Conservation (phyloP, 2,329 filamentous ascomycete species). For the Epichloe glyceriae region DNA sequence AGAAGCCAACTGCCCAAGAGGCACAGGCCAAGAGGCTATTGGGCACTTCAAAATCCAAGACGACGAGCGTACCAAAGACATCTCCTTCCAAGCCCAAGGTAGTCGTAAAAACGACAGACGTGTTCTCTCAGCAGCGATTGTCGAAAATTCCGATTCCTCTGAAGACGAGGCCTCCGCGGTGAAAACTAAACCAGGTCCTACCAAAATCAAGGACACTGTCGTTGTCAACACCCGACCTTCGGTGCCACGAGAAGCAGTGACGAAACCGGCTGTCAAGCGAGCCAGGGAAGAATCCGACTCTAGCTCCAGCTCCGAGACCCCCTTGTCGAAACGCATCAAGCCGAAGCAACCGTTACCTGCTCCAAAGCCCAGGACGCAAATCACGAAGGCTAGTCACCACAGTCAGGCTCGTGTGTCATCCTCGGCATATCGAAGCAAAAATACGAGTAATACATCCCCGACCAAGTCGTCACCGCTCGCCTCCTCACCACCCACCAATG, state of each 20-base stretch:
- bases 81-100: conserved; percentile 31
- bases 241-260: conserved; percentile 18
- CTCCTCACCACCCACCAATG: conserved; percentile 53
- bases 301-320: conserved; percentile 46
- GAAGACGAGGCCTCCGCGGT: conserved; percentile 30
- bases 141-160: conserved; percentile 42
- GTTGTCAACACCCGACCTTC: conserved; percentile 21
- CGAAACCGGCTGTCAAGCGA: conserved; percentile 33
- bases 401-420: conserved; percentile 26
- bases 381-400: conserved; percentile 33
- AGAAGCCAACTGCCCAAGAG: conserved; percentile 41
- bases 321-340: conserved; percentile 45
- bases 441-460: conserved; percentile 42
- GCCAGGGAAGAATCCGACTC: conserved; percentile 39
- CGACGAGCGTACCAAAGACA: conserved; percentile 16
- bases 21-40: conserved; percentile 44
- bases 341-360: conserved; percentile 27
- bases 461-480: conserved; percentile 52
- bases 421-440: conserved; percentile 27
- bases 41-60: conserved; percentile 22
- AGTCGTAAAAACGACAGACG: conserved; percentile 24
- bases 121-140: conserved; percentile 41
- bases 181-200: conserved; percentile 17
- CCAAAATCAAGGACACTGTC: conserved; percentile 20
- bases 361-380: conserved; percentile 28